Base-by-base conservation (phyloP, 805 yeast genomes). In the Kluyveromyces starmeri region DNA sequence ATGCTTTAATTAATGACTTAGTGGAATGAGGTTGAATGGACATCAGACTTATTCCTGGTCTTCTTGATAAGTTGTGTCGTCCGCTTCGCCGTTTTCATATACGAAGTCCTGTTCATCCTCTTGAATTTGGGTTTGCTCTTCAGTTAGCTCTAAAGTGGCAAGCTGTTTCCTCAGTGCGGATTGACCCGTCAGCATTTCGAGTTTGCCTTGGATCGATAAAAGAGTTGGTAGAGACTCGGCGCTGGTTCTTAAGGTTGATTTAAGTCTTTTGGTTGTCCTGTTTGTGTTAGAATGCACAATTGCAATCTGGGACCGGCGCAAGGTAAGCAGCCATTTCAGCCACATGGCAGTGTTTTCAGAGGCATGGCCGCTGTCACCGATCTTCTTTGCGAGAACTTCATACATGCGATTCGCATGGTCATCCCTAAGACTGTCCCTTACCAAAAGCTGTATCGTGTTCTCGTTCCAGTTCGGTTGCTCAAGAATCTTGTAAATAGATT, bases 171-270 rank as follows among this genome's bases (percentile, higher is more conserved):
- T 75, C 44, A 89, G 61, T 38, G 72, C 69, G 8, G 84, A 68
- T 59, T 89, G 97, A 3, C 85, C 71, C 43, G 71, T 71, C 27
- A 89, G 66, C 55, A 89, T 68, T 48, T 79, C 82, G 30, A 89
- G 64, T 43, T 92, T 73, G 30, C 98, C 98, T 55, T 88, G 94
- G 20, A 89, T 68, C 2, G 92, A 76, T 17, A 88, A 61, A 34
- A 89, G 64, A 25, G 73, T 69, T 7, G 88, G 81, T 42, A 89
- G 59, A 68, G 67, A 41, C 69, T 69, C 55, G 71, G 65, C 20
- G 72, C 78, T 37, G n/a, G 71, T 63, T 13, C 65, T 59, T 19
- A 88, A 61, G 1, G 80, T 67, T 3, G 70, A 51, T 52, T 75
- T 79, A 36, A 89, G 57, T 3, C 68, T 59, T 28, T 74, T 74